Conservation (phyloP, 2,329 filamentous ascomycete species). For the Trichoderma aggressivum region DNA sequence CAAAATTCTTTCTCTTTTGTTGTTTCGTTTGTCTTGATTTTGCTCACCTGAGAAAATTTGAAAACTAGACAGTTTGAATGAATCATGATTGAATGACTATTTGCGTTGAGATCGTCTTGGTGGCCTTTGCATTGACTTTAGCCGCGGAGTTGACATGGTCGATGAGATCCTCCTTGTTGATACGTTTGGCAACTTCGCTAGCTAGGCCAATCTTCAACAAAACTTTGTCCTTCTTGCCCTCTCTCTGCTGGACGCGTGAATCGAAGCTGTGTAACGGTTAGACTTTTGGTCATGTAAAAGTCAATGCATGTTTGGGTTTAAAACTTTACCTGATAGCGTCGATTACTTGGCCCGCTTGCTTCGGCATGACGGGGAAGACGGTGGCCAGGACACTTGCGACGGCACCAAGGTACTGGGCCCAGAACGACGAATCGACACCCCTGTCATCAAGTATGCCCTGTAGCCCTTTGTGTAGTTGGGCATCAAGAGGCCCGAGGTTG, state of each 20-base stretch:
- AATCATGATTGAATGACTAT: constrained; percentile 28
- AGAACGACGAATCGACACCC: constrained; percentile 43
- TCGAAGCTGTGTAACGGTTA: constrained; percentile 28
- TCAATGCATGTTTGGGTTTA: background rate
- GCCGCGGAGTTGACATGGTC: constrained; percentile 34
- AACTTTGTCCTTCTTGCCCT: constrained; percentile 37
- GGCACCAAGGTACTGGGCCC: constrained; percentile 52
- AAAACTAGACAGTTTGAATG: constrained; percentile 17
- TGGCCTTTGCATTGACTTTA: constrained; percentile 32
- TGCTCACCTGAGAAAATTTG: constrained; percentile 8
- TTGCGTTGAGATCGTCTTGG: constrained; percentile 34
- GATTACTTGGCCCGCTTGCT: constrained; percentile 32
- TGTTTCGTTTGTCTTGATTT: constrained; percentile 6
- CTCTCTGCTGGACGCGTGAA: constrained; percentile 26
- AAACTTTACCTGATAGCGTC: constrained; percentile 37
- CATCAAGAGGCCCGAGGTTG: constrained; percentile 49
- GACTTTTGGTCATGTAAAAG: background rate
- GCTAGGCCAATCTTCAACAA: constrained; percentile 36
- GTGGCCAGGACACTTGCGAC: constrained; percentile 43
- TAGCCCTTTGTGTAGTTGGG: constrained; percentile 42
- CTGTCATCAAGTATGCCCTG: constrained; percentile 39
- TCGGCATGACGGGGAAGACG: constrained; percentile 42
- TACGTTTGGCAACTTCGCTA: constrained; percentile 27
- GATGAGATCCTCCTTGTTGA: constrained; percentile 34
- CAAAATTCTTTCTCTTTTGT: background rate